Percentiles rank a stretch among this genome's conserved stretches.
phyloP scores from a whole-genome alignment of 805 yeast genomes.

The Metschnikowia lunata region DNA sequence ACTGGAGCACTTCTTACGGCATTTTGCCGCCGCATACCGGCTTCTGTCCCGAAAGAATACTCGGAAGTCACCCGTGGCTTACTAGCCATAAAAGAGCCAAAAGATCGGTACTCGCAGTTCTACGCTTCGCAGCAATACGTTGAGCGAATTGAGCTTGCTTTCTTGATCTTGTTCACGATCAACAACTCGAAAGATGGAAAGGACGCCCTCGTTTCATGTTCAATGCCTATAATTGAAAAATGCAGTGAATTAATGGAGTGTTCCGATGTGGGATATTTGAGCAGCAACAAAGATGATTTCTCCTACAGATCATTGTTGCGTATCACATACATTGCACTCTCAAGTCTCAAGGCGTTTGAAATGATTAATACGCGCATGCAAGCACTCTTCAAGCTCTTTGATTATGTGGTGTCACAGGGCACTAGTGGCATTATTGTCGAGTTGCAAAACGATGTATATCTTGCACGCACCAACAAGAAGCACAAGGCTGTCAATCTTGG shows the following conservation, averaged over 20 bases:
- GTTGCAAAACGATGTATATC: constrained; percentile 52
- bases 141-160: constrained; percentile 63
- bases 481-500: constrained; percentile 33
- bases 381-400: constrained; percentile 54
- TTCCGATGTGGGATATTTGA: constrained; percentile 44
- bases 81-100: constrained; percentile 47
- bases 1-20: constrained; percentile 77
- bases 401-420: constrained; percentile 60
- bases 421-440: constrained; percentile 55
- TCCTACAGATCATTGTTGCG: constrained; percentile 58
- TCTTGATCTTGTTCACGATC: constrained; percentile 46
- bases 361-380: constrained; percentile 45
- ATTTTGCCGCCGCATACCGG: constrained; percentile 39
- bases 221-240: constrained; percentile 41
- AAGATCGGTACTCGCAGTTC: constrained; percentile 46
- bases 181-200: constrained; percentile 27
- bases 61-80: constrained; percentile 41
- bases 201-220: constrained; percentile 26
- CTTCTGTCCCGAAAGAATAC: constrained; percentile 14
- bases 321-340: constrained; percentile 47
- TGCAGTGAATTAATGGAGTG: constrained; percentile 46
- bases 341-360: constrained; percentile 36
- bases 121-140: constrained; percentile 47
- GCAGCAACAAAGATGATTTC: constrained; percentile 27
- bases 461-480: constrained; percentile 31